Conservation (phyloP, 2,329 filamentous ascomycete species). For the Penicillium concentricum region DNA sequence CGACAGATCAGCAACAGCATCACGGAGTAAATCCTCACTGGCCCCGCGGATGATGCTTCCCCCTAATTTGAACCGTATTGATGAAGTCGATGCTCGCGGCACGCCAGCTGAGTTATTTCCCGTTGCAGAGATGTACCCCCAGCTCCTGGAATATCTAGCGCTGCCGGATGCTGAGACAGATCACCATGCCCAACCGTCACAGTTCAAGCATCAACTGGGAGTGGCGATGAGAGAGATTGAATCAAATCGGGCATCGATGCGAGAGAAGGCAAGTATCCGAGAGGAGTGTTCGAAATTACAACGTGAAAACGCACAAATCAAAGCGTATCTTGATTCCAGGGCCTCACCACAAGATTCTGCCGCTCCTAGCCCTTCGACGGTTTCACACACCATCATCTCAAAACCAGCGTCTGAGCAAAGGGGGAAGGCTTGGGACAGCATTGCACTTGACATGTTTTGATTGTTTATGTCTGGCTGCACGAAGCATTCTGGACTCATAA, state of each 20-base stretch:
- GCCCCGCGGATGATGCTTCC: background rate
- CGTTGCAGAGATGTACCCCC: conserved; percentile 13
- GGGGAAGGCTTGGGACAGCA: conserved; percentile 27
- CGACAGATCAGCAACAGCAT: background rate
- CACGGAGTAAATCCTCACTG: background rate
- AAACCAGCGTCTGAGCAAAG: conserved; percentile 13
- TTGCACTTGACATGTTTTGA: conserved; percentile 27
- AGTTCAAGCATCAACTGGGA: conserved; percentile 24
- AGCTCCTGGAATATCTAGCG: conserved; percentile 13
- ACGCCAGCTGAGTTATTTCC: conserved; percentile 2
- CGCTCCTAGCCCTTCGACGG: conserved; percentile 3
- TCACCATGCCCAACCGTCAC: conserved; percentile 12
- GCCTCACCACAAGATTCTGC: conserved; percentile 11
- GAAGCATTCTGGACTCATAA: background rate
- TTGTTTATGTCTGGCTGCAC: background rate
- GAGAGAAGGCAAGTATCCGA: conserved; percentile 18
- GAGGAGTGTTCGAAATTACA: conserved; percentile 26
- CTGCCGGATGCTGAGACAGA: conserved; percentile 7
- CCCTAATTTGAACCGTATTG: background rate
- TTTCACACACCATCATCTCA: conserved; percentile 10
- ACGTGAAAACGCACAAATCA: conserved; percentile 25
- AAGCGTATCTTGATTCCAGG: conserved; percentile 17
- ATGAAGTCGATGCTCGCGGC: conserved; percentile 1
- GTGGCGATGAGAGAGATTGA: conserved; percentile 25
- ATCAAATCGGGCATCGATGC: conserved; percentile 16